Percentiles rank a stretch among this genome's conserved stretches.
These are phyloP conservation scores for Mycena chlorophos DNA, from an alignment of 768 basidiomycete species.

Conservation along the genomic window DNA sequence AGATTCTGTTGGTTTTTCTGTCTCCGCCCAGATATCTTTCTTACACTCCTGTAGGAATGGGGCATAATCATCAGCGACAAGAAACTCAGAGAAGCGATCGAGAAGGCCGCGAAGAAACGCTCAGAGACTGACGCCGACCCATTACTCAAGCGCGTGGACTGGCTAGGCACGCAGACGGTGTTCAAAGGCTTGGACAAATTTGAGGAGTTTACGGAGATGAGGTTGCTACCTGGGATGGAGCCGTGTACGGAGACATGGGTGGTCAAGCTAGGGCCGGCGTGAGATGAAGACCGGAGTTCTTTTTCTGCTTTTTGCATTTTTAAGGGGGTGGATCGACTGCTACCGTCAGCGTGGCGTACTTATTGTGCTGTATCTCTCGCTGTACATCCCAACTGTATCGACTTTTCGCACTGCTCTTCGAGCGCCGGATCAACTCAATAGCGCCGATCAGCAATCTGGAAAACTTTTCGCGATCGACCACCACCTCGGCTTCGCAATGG, in stretches of 20 bases:
- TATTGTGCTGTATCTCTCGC: too few species aligned
- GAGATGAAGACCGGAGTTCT: conserved; percentile 3
- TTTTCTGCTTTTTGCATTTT: neutral
- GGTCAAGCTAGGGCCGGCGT: conserved; percentile 43
- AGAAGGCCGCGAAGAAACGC: conserved; percentile 53
- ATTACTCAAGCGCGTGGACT: conserved; percentile 59
- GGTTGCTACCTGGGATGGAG: conserved; percentile 47
- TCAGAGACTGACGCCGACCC: conserved; percentile 37
- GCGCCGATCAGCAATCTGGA: neutral
- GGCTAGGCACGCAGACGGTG: conserved; percentile 55
- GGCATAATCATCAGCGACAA: conserved; percentile 49
- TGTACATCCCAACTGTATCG: conserved; percentile 2
- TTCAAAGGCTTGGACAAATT: conserved; percentile 67
- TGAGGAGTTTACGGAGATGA: conserved; percentile 52
- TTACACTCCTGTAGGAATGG: too few species aligned
- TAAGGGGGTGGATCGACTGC: neutral
- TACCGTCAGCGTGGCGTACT: too few species aligned
- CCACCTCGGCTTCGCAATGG: too few species aligned
- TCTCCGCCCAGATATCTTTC: too few species aligned
- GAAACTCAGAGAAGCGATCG: conserved; percentile 43
- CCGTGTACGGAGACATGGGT: conserved; percentile 58
- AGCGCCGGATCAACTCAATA: neutral
- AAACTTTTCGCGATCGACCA: conserved; percentile 3
- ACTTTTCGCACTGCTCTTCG: neutral
- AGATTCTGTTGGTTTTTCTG: too few species aligned